A percentile compares a stretch with the other conserved stretches of the same genome.
These are phyloP conservation scores for Cyclocybe cylindracea DNA, from an alignment of 768 basidiomycete species.

Conservation along the genomic window DNA sequence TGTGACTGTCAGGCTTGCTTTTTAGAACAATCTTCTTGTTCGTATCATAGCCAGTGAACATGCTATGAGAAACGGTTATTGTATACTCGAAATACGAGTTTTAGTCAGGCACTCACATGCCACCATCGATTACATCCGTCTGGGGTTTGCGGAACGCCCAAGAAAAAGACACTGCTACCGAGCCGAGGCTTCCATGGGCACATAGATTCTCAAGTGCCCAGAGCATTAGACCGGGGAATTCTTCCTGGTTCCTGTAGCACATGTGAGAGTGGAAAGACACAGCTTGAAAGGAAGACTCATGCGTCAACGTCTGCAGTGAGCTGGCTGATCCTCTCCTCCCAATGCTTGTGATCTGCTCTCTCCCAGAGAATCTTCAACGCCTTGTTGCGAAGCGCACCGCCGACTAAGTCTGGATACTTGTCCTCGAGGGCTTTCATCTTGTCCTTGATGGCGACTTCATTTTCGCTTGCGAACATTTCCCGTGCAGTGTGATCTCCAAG, in stretches of 20 bases:
- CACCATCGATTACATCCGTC: not conserved
- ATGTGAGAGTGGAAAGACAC: too few relatives aligned
- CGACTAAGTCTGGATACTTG: conserved; percentile 3
- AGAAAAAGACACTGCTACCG: not conserved
- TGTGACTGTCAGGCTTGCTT: not conserved
- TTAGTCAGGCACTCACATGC: not conserved
- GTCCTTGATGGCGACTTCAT: conserved; percentile 1
- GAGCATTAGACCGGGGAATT: conserved; percentile 8
- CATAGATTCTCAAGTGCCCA: conserved; percentile 1
- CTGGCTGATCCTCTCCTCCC: not conserved
- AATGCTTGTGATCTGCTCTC: not conserved
- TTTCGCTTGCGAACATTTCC: conserved; percentile 9
- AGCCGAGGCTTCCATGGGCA: conserved; percentile 2
- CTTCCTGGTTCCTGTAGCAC: conserved; percentile 7
- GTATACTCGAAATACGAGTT: not conserved
- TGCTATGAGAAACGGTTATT: not conserved
- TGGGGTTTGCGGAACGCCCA: conserved; percentile 3
- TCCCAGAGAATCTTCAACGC: conserved; percentile 7
- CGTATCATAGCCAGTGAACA: not conserved
- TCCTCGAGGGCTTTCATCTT: conserved; percentile 1
- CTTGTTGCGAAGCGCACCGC: conserved; percentile 4
- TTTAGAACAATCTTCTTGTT: not conserved
- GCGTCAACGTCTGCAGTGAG: not conserved
- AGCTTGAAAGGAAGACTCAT: too few relatives aligned
- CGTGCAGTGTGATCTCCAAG: not conserved